These are phyloP conservation scores for Aspergillus hancockii DNA, from an alignment of 495 filamentous ascomycete genomes.

Conservation along the genomic window DNA sequence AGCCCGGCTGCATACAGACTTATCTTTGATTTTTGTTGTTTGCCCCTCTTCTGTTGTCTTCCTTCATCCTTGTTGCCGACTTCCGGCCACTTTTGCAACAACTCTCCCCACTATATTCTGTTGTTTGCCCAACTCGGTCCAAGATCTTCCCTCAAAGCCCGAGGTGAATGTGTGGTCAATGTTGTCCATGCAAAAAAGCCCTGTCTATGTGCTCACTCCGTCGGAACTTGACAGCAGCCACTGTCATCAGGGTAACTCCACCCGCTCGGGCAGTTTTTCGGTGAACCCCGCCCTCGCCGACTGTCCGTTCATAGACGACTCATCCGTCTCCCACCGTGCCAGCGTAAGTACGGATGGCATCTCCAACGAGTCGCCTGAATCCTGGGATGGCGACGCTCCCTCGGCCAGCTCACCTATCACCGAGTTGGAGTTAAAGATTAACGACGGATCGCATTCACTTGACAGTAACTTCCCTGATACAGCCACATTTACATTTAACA, in stretches of 20 bases:
- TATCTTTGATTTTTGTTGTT: not conserved
- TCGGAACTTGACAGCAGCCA: slow-evolving; percentile 18
- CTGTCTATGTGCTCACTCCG: slow-evolving; percentile 23
- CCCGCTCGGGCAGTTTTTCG: slow-evolving; percentile 24
- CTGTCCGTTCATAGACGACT: slow-evolving; percentile 29
- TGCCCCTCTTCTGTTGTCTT: not conserved
- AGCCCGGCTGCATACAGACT: not conserved
- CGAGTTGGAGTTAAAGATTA: slow-evolving; percentile 27
- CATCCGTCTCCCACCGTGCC: slow-evolving; percentile 33
- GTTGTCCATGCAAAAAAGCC: slow-evolving; percentile 48
- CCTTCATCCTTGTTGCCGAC: not conserved
- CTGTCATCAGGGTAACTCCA: slow-evolving; percentile 19
- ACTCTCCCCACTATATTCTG: not conserved
- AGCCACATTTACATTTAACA: slow-evolving; percentile 24
- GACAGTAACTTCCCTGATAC: slow-evolving; percentile 13
- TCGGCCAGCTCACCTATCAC: slow-evolving; percentile 26
- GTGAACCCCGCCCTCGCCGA: slow-evolving; percentile 26
- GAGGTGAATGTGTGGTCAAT: slow-evolving; percentile 32
- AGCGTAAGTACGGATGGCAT: slow-evolving; percentile 42
- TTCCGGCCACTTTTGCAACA: not conserved
- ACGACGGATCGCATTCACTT: slow-evolving; percentile 18
- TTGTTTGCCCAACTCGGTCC: not conserved
- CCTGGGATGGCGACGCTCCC: slow-evolving; percentile 33
- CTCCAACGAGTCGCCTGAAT: slow-evolving; percentile 38
- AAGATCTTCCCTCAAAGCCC: slow-evolving; percentile 2